Conservation (phyloP, 257 asterid genomes). For the Solanum appendiculatum region DNA sequence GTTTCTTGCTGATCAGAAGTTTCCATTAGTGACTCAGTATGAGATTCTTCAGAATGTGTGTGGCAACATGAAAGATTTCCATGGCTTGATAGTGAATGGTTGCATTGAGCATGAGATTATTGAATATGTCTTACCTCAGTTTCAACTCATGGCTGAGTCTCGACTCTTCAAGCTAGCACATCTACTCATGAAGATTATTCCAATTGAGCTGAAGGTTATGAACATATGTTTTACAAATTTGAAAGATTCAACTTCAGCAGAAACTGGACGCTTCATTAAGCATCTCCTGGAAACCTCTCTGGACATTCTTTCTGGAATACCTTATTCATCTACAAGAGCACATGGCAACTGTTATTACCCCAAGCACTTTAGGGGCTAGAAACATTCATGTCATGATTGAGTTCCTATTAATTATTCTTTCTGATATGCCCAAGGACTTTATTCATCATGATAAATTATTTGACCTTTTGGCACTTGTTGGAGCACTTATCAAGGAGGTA, state of each 20-base stretch:
- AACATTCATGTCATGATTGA: background rate
- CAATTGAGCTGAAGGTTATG: background rate
- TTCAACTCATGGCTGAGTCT: no score
- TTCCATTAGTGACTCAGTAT: background rate
- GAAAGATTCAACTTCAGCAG: no score
- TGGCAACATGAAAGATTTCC: background rate
- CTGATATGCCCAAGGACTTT: background rate
- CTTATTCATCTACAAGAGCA: no score
- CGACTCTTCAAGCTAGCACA: background rate
- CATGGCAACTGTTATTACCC: background rate
- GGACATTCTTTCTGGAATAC: background rate
- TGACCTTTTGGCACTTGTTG: background rate
- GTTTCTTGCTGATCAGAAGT: background rate
- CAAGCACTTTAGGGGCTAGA: background rate
- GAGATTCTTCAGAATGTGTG: no score
- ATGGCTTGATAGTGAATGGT: no score
- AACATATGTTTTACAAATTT: background rate
- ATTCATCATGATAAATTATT: background rate
- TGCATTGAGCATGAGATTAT: no score
- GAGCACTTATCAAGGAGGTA: background rate
- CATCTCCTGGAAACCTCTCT: background rate
- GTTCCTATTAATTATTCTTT: background rate
- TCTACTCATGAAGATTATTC: background rate
- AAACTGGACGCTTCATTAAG: no score
- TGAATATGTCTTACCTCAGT: no score